Conservation (phyloP, 805 yeast genomes). For the Candida boleticola region DNA sequence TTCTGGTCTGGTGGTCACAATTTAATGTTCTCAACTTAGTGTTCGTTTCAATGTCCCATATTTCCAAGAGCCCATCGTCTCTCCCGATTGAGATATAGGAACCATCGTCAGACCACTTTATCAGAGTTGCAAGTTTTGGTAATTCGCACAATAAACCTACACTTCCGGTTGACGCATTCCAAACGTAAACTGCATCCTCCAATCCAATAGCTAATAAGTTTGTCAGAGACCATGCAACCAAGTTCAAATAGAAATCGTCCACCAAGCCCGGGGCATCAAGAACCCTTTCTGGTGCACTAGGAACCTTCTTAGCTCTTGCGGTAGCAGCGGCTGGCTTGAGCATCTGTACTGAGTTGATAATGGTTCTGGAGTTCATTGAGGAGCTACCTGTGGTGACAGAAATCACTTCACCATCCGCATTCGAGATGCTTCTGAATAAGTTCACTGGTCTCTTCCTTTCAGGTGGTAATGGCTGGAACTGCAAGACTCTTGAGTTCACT, state of each 20-base stretch:
- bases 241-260: constrained; percentile 88
- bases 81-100: constrained; percentile 80
- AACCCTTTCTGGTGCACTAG: constrained; percentile 87
- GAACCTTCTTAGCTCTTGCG: constrained; percentile 71
- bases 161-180: constrained; percentile 85
- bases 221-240: constrained; percentile 82
- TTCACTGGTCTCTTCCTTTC: constrained; percentile 42
- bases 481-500: constrained; percentile 76
- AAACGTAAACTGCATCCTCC: constrained; percentile 77
- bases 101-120: constrained; percentile 91
- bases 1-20: constrained; percentile 61
- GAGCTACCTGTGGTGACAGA: constrained; percentile 10
- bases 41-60: constrained; percentile 87
- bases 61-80: constrained; percentile 80
- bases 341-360: constrained; percentile 29
- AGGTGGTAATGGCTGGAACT: constrained; percentile 87
- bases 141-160: constrained; percentile 67
- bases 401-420: constrained; percentile 8
- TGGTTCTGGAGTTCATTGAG: constrained; percentile 19
- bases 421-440: constrained; percentile 26
- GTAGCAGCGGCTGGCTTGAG: constrained; percentile 52
- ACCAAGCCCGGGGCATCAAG: constrained; percentile 93
- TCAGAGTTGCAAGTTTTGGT: constrained; percentile 56
- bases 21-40: constrained; percentile 76
- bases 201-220: constrained; percentile 87